Evolutionary conservation across 208 protist species (phyloP), one percentile per base, ranked within the genome.

Genomic region (Leishmania tarentolae): DNA sequence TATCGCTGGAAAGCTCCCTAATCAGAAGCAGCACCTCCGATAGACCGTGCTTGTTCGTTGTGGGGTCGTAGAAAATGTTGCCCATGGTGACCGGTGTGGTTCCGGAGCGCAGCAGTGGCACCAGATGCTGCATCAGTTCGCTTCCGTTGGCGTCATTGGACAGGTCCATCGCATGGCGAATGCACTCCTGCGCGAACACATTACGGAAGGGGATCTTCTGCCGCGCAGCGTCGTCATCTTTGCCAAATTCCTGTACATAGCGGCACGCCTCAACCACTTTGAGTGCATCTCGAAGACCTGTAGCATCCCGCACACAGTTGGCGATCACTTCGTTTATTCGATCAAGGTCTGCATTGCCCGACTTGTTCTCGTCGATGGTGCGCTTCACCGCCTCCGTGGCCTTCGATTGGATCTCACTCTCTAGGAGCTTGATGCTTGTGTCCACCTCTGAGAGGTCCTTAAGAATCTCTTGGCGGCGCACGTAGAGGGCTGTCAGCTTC

Each of bases 21-120:
- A 99, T 94, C 71, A 99, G 97, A 21, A 89, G 66, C 61, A 98
- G 84, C 78, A 96, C 68, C 78, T 98, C 93, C 40, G 94, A 98
- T 17, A 86, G 11, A 35, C 52, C 77, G 37, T 44, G 61, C 75
- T 74, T 77, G n/a, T 74, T 83, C 70, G 73, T 85, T 44, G 78
- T 89, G 56, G 65, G 86, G 31, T 89, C 87, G 80, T 88, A 88
- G 52, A 81, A 35, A 73, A 91, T 61, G 61, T 88, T 82, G 21
- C 83, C 69, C 78, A 89, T 84, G 6, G 77, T 82, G 31, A 86
- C 80, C 15, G 88, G 40, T 28, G 28, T 81, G 5, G 83, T 83
- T 46, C 91, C 91, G 53, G 83, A 88, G 44, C 83, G 88, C 75
- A 98, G 80, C 74, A 98, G 69, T 28, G 81, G 73, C 53, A 96